Evolutionary conservation across 768 basidiomycete species (phyloP), one percentile per base, ranked within the genome.

Genomic region (Tephrocybe sp.): DNA sequence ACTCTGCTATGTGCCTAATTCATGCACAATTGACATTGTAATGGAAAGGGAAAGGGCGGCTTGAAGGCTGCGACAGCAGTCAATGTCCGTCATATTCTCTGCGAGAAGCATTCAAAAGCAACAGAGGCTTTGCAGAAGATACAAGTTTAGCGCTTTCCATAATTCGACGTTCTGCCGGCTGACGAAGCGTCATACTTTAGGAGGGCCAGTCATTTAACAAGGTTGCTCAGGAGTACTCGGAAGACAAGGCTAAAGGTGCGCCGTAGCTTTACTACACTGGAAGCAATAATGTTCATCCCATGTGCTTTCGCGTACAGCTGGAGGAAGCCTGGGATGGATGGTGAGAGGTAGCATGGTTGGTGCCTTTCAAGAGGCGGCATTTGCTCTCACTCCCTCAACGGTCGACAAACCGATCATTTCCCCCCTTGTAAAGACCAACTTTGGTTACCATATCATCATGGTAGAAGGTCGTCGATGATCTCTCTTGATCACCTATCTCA

Each of bases 391-490:
- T 22, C 89, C 90, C 2, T 93, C 91, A 7, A 79, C 86, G 3
- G 80, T 88, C 53, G 90, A 91, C 66, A 91, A 88, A 55, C 90
- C 91, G 3, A 69, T 78, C 42, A 61, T 80, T 15, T 87, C 88
- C 1, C 68, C 82, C 13, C 77, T 92, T 42, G 84, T 92, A 27
- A 93, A 91, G 69, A 93, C 91, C 5, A 80, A 77, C 53, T 84
- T 84, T 60, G 91, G 91, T 12, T 93, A 92, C 66, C 91, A 93
- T 63, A 84, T 93, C 59, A 91, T 93, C 64, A 89, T 93, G 88
- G 90, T 91, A 6, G 90, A 93, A 69, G 90, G 88, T 15, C 79
- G 90, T 30, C 80, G 87, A 43, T 76, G 55, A 68, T 22, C 8
- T 47, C 23, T 43, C 13, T 12, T n/a, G 21, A 41, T 40, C 13